Conservation (phyloP, 352 stramenopile genomes). For the Thalassiosira mediterranea region DNA sequence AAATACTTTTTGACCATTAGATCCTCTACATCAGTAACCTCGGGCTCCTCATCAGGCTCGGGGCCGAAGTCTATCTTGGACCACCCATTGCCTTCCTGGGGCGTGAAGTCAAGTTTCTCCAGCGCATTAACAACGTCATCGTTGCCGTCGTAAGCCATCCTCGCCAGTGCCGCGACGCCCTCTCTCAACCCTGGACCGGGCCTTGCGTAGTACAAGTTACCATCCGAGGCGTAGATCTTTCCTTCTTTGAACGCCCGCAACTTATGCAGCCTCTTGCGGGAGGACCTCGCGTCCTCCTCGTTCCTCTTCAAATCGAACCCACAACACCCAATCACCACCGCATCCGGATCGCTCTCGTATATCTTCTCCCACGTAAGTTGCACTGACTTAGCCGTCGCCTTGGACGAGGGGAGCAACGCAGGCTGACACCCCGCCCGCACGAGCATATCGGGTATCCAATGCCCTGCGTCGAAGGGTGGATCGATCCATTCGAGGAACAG, state of each 20-base stretch:
- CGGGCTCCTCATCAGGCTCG: conserved; percentile 1
- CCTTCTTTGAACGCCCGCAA: conserved; percentile 44
- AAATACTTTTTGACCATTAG: conserved; percentile 35
- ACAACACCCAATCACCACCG: conserved; percentile 78
- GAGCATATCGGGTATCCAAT: conserved; percentile 81
- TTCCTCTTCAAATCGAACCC: conserved; percentile 82
- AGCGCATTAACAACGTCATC: conserved; percentile 18
- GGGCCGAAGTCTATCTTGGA: conserved; percentile 17
- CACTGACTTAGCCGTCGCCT: conserved; percentile 42
- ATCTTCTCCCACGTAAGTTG: conserved; percentile 63
- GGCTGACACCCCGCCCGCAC: conserved; percentile 33
- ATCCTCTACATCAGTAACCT: conserved; percentile 61
- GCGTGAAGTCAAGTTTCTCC: conserved; percentile 29
- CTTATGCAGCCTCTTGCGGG: conserved; percentile 41
- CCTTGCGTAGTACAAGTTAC: conserved; percentile 79
- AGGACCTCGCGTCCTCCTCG: conserved; percentile 44
- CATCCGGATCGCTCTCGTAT: conserved; percentile 64
- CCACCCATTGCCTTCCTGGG: conserved; percentile 31
- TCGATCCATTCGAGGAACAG: conserved; percentile 79
- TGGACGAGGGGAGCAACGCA: conserved; percentile 6
- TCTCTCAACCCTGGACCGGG: conserved; percentile 66
- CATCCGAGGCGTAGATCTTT: conserved; percentile 72
- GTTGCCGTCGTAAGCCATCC: conserved; percentile 60
- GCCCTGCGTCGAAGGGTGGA: conserved; percentile 76
- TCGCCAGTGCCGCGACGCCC: conserved; percentile 68